A percentile compares a stretch with the other conserved stretches of the same genome.
These are phyloP conservation scores for Exophiala sideris DNA, from an alignment of 2,329 filamentous ascomycete genomes.

Conservation along the genomic window DNA sequence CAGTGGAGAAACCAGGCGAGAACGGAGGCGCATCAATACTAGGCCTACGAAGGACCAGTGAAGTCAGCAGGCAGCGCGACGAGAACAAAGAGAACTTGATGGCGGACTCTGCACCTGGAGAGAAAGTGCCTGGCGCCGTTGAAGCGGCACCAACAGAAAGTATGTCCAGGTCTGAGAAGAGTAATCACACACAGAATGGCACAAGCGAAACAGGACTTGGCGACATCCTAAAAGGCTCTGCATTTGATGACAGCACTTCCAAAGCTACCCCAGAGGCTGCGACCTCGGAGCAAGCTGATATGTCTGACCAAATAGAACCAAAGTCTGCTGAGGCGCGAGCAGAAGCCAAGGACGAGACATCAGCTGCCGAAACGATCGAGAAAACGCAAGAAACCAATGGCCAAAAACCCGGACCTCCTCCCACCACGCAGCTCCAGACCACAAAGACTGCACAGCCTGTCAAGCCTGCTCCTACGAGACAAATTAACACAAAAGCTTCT, in stretches of 20 bases:
- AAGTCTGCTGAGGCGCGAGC: conserved; percentile 12
- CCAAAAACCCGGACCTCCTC: conserved; percentile 13
- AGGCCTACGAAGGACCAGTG: conserved; percentile 42
- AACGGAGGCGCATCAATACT: conserved; percentile 36
- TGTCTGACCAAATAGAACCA: conserved; percentile 10
- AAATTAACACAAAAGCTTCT: conserved; percentile 12
- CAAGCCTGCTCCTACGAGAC: conserved; percentile 21
- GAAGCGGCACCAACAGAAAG: conserved; percentile 30
- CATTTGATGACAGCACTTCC: conserved; percentile 28
- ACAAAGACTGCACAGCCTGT: conserved; percentile 18
- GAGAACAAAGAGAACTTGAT: conserved; percentile 27
- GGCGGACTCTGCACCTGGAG: conserved; percentile 3
- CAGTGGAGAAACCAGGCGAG: conserved; percentile 57
- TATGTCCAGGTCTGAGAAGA: neutral
- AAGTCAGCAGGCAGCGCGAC: conserved; percentile 29
- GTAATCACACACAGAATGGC: neutral
- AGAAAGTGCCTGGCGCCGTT: conserved; percentile 31
- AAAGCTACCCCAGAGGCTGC: conserved; percentile 10
- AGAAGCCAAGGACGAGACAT: conserved; percentile 15
- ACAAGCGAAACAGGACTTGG: conserved; percentile 23
- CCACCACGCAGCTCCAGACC: conserved; percentile 15
- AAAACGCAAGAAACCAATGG: conserved; percentile 14
- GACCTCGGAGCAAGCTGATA: conserved; percentile 9
- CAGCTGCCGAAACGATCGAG: conserved; percentile 16
- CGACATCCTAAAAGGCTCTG: conserved; percentile 33